Base-by-base conservation (phyloP, 768 basidiomycete genomes). In the Pisolithus tinctorius region DNA sequence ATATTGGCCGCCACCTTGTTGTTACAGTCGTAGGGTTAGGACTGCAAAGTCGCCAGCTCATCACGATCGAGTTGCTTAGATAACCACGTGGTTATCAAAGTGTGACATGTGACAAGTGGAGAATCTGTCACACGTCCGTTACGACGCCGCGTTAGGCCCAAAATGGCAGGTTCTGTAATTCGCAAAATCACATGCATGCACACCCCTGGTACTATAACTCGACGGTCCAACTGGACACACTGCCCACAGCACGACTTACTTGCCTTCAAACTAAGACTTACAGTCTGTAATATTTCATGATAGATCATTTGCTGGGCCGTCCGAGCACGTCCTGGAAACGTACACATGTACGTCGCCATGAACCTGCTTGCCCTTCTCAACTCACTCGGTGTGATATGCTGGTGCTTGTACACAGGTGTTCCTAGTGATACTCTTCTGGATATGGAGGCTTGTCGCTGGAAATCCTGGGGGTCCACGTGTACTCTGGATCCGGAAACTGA, bases 311-410 rank as follows among this genome's bases (percentile, higher is more conserved):
- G 37, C 69, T 91, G 4, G 94, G 94, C 45, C 81, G 86, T 23
- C 94, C 94, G 1, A 93, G 76, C 64, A 83, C 88, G 10, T 82
- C 84, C n/a, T 93, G 92, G 86, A 93, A 91, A 67, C 80, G 93
- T 39, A 70, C 84, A 2, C 93, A 92, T 73, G 90, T 86, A 48
- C 20, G 72, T 60, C 25, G 20, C 20, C 40, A 38, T 10, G 37
- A 43, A 29, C 42, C 47, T 30, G 34, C 16, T 5, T 0, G 9
- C 20, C 39, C 44, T 26, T 20, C 27, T 45, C 16, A 47, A 37
- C 50, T 45, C 23, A 20, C 52, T 25, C 4, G 25, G n/a, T n/a
- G 17, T 46, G 45, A n/a, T 34, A 7, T 46, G 31, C 4, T 40
- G 39, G 39, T 39, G 3, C 11, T 31, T 40, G 27, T 13, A 34